Base-by-base conservation (phyloP, 2,329 filamentous ascomycete species). In the Aspergillus sp. region DNA sequence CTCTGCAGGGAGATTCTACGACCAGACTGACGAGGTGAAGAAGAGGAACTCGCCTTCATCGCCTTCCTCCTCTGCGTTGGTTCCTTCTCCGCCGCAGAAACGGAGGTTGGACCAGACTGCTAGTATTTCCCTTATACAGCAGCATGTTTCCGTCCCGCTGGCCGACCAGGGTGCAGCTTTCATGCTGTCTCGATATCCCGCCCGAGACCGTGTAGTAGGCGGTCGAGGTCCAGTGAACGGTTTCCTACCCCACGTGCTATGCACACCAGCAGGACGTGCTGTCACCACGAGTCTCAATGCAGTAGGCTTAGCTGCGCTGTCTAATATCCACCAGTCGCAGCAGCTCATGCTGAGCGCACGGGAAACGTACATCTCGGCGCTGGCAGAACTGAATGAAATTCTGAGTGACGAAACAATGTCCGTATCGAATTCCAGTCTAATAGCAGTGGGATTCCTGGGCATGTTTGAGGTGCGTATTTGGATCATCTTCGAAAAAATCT, bases 11-110 rank as follows among this genome's bases (percentile, higher is more conserved):
- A 57, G 64, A 19, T 52, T 68, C 27, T 58, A 56, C 44, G 65
- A 67, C 49, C 66, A 68, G 43, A 68, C 53, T 14, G 49, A 62
- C 3, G 64, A 65, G 21, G 55, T 67, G 33, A 55, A 35, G 6
- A 44, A 24, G 11, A 66, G 67, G 23, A 62, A 46, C 33, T 41
- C 15, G 44, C 23, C 52, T 44, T 37, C 50, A 6, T 19, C 37
- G 7, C 39, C 19, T 15, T 23, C 33, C 15, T 21, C 31, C 4
- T 44, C 31, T 23, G 44, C 57, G 23, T 27, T 31, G 27, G 23
- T 31, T n/a, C 45, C 24, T 19, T 31, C 15, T 49, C 17, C 24
- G 21, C 9, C 37, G 23, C 39, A 24, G 11, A 35, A 15, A 17
- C 40, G 40, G 40, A 43, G 40, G 21, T 21, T 43, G n/a, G n/a